These are phyloP conservation scores for Apophysomyces sp. DNA, from an alignment of 371 early-diverging fungal species.

Conservation along the genomic window DNA sequence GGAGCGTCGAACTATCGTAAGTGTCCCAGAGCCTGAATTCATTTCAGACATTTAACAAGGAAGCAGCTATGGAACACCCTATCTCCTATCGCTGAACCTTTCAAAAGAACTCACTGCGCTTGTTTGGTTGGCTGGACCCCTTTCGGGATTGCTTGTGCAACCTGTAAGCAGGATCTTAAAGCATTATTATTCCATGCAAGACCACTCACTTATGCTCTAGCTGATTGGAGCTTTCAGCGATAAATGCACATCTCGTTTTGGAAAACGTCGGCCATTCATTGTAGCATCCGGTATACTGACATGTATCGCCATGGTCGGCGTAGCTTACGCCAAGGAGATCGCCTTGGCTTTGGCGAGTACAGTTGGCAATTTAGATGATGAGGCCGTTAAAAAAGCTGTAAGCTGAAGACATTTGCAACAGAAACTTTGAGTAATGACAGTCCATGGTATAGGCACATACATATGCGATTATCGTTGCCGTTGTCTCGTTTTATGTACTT, in stretches of 20 bases:
- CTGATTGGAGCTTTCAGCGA: constrained; percentile 67
- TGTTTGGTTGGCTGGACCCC: constrained; percentile 84
- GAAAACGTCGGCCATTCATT: constrained; percentile 65
- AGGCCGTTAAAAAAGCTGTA: constrained; percentile 48
- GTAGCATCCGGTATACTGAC: constrained; percentile 60
- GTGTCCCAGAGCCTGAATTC: constrained; percentile 3
- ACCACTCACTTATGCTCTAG: constrained; percentile 9
- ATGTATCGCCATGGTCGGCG: constrained; percentile 57
- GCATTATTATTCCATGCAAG: not conserved
- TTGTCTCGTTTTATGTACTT: constrained; percentile 67
- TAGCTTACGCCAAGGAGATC: constrained; percentile 67
- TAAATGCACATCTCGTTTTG: constrained; percentile 53
- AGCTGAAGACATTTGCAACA: constrained; percentile 17
- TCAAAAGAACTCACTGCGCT: constrained; percentile 62
- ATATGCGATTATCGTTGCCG: constrained; percentile 54
- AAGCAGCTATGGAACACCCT: constrained; percentile 76
- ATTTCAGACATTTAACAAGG: not conserved
- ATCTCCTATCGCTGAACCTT: constrained; percentile 66
- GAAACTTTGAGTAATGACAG: constrained; percentile 45
- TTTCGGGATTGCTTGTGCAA: constrained; percentile 58
- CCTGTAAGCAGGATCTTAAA: constrained; percentile 5
- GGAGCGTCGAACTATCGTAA: constrained; percentile 60
- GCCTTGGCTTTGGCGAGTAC: constrained; percentile 12
- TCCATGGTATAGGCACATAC: constrained; percentile 9
- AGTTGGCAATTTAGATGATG: constrained; percentile 40